Conservation (phyloP, 768 basidiomycete species). For the Trametes cingulata region DNA sequence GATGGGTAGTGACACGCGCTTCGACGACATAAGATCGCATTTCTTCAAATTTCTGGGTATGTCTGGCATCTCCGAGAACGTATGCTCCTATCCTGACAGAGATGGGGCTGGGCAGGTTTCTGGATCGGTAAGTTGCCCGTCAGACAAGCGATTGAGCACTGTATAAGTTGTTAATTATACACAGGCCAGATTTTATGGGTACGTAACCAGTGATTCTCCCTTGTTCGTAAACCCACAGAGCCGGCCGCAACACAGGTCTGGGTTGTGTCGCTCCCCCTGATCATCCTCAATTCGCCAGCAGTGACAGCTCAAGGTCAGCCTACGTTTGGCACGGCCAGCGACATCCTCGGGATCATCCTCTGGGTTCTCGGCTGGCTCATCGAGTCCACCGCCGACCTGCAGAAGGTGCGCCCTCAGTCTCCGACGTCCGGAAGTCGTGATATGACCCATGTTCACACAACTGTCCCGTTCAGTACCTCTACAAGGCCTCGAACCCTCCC, state of each 20-base stretch:
- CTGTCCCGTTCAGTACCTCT: slow-evolving; percentile 45
- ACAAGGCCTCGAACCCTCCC: slow-evolving; percentile 51
- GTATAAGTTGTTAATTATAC: not conserved
- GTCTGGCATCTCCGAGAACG: slow-evolving; percentile 5
- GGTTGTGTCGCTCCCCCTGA: slow-evolving; percentile 63
- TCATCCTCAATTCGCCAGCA: slow-evolving; percentile 67
- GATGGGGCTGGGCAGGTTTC: slow-evolving; percentile 40
- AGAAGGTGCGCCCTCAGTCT: slow-evolving; percentile 45
- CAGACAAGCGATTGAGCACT: too few species aligned
- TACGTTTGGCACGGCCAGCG: slow-evolving; percentile 58
- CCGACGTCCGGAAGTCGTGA: not conserved
- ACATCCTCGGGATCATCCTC: slow-evolving; percentile 63
- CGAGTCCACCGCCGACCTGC: slow-evolving; percentile 56
- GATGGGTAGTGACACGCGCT: slow-evolving; percentile 63
- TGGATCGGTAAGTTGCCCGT: slow-evolving; percentile 47
- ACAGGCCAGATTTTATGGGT: slow-evolving; percentile 66
- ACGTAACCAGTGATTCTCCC: slow-evolving; percentile 10
- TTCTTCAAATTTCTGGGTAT: slow-evolving; percentile 65
- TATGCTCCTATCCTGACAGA: not conserved
- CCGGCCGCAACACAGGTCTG: slow-evolving; percentile 42
- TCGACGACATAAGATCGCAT: slow-evolving; percentile 64
- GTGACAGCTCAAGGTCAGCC: slow-evolving; percentile 59
- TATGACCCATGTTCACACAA: not conserved
- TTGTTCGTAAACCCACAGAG: too few species aligned
- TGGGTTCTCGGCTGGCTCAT: slow-evolving; percentile 60